These are phyloP conservation scores for Aureobasidium subglaciale DNA, from an alignment of 2,329 filamentous ascomycete genomes.

Conservation along the genomic window DNA sequence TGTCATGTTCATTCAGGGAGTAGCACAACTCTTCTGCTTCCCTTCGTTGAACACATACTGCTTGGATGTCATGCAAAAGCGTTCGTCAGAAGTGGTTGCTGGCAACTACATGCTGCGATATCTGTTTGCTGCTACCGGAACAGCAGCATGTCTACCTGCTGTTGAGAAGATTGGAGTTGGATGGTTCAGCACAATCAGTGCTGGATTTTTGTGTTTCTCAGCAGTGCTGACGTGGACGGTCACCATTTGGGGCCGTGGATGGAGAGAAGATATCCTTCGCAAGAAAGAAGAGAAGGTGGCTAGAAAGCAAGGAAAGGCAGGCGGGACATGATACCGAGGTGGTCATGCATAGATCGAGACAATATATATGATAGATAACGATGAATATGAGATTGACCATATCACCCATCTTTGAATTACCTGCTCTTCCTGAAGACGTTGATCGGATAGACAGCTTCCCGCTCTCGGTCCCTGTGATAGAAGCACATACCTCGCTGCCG, in stretches of 20 bases:
- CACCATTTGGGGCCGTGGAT: conserved; percentile 40
- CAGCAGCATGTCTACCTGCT: conserved; percentile 65
- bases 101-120: conserved; percentile 77
- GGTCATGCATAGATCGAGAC: neutral
- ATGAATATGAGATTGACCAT: neutral
- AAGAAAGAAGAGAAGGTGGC: conserved; percentile 18
- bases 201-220: conserved; percentile 45
- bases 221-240: conserved; percentile 42
- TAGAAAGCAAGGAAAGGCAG: neutral
- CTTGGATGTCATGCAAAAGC: conserved; percentile 69
- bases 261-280: conserved; percentile 21
- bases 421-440: too few relatives aligned
- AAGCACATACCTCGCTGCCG: too few relatives aligned
- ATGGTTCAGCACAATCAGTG: conserved; percentile 69
- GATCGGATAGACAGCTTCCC: too few relatives aligned
- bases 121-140: conserved; percentile 63
- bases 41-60: conserved; percentile 74
- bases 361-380: neutral
- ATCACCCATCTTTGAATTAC: too few relatives aligned
- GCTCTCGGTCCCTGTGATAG: too few relatives aligned
- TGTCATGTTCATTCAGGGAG: conserved; percentile 66
- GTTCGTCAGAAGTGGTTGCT: conserved; percentile 62
- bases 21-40: conserved; percentile 69
- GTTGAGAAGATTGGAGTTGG: conserved; percentile 70
- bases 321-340: neutral